Evolutionary conservation across 2,329 filamentous ascomycete species (phyloP).

Genomic region (Penicillium griseofulvum): DNA sequence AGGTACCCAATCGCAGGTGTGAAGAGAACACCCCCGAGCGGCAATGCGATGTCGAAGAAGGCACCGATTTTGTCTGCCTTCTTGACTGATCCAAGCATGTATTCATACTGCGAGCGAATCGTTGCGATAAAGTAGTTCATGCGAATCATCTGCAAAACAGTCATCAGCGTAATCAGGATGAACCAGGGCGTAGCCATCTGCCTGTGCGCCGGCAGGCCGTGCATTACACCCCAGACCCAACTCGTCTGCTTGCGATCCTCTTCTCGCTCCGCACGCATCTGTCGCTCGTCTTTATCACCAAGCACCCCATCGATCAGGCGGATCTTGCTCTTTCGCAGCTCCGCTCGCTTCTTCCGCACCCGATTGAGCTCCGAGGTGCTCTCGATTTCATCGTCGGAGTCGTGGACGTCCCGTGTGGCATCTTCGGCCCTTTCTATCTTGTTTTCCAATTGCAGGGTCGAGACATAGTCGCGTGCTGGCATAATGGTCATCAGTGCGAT

Average conservation of each 20-base stretch:
- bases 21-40: conserved; percentile 73
- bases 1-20: conserved; percentile 81
- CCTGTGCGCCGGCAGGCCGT: conserved; percentile 64
- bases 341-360: conserved; percentile 54
- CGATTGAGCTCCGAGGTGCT: conserved; percentile 47
- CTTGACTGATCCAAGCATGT: conserved; percentile 63
- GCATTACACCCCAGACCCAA: conserved; percentile 82
- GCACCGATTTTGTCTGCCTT: conserved; percentile 70
- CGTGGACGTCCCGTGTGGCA: conserved; percentile 42
- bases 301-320: conserved; percentile 69
- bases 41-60: conserved; percentile 80
- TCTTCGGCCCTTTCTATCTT: conserved; percentile 57
- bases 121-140: conserved; percentile 95
- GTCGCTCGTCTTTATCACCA: conserved; percentile 59
- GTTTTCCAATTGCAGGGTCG: conserved; percentile 71
- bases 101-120: conserved; percentile 76
- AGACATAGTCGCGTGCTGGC: conserved; percentile 72
- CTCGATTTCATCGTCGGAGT: conserved; percentile 53
- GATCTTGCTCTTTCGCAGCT: conserved; percentile 60
- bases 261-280: conserved; percentile 60
- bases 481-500: conserved; percentile 66
- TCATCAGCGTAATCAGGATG: conserved; percentile 77
- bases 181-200: conserved; percentile 84
- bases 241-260: conserved; percentile 67
- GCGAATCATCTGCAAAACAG: conserved; percentile 70